Evolutionary conservation across 352 stramenopile species (phyloP), one percentile per base, ranked within the genome.

Genomic region (Globisporangium orthogonon): DNA sequence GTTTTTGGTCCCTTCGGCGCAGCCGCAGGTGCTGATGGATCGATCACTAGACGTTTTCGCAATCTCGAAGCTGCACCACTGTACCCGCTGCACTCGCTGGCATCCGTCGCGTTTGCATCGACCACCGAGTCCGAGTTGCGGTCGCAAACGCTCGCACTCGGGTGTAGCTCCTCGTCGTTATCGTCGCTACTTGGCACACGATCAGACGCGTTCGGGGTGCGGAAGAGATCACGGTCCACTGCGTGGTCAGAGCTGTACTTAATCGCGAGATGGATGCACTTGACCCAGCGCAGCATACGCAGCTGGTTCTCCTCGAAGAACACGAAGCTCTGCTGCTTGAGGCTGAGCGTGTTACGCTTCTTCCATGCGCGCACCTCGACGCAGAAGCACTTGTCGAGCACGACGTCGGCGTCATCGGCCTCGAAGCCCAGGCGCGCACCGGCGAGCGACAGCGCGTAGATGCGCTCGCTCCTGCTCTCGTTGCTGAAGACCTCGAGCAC

Each of bases 311-410:
- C 82, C 39, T 86, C 77, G 56, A 76, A 89, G 56, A 89, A 89
- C 9, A 89, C 67, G 37, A 92, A 92, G 7, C 70, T 66, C 43
- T 92, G 82, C 2, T 70, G 67, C 23, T 76, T 63, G 55, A 86
- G 71, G 31, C 71, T 76, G 5, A 89, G 69, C 0, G 76, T 82
- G 30, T 68, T 78, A 39, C 70, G 76, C 64, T 89, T 89, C 52
- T 83, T 87, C 78, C 79, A 92, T 31, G 67, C 80, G 53, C 74
- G 71, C 15, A 82, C 79, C 23, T 88, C 75, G 37, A 92, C 68
- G 50, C 70, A 85, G 51, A 92, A 92, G 61, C 76, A 89, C 46
- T 89, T 89, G 52, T 87, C 78, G 58, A 83, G 81, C 47, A 88
- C 75, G 31, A 86, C 79, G 50, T 83, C 77, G 41, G 71, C 65